Evolutionary conservation across 345 rosid species (phyloP).

Genomic region (Linum tenue): DNA sequence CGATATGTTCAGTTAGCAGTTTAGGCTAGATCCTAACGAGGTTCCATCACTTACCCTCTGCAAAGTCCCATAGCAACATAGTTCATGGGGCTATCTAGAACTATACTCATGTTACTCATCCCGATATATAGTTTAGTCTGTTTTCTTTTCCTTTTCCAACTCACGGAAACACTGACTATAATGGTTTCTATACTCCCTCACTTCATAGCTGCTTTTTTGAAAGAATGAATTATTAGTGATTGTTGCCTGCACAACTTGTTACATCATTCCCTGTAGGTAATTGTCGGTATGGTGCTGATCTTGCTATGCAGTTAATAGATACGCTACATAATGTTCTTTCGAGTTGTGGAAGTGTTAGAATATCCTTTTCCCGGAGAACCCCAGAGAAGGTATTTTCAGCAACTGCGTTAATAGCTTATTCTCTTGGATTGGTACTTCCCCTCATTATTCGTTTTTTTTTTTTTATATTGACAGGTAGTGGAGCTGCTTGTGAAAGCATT

Average conservation of each 20-base stretch:
- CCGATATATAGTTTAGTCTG: too few species aligned
- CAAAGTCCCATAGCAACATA: neutral
- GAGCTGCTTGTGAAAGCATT: constrained; percentile 12
- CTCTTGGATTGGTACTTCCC: constrained; percentile 3
- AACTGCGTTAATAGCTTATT: neutral
- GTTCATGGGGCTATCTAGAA: neutral
- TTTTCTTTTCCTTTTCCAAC: too few species aligned
- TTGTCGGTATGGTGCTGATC: constrained; percentile 23
- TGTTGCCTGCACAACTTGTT: too few species aligned
- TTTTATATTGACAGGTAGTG: constrained; percentile 14
- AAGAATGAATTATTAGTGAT: too few species aligned
- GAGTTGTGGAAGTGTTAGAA: constrained; percentile 27
- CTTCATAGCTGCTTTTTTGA: too few species aligned
- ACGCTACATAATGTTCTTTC: constrained; percentile 24
- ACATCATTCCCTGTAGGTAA: constrained; percentile 8
- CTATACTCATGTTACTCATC: too few species aligned
- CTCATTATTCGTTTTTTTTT: neutral
- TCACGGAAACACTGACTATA: too few species aligned
- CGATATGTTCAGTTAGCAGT: neutral
- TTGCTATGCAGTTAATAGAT: constrained; percentile 15
- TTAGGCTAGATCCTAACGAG: neutral
- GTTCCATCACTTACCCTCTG: neutral
- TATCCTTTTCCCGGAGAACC: constrained; percentile 28
- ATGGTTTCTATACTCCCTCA: too few species aligned
- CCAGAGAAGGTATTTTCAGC: constrained; percentile 16